These are phyloP conservation scores for Solanum clarkiae DNA, from an alignment of 257 asterid genomes.

Conservation along the genomic window DNA sequence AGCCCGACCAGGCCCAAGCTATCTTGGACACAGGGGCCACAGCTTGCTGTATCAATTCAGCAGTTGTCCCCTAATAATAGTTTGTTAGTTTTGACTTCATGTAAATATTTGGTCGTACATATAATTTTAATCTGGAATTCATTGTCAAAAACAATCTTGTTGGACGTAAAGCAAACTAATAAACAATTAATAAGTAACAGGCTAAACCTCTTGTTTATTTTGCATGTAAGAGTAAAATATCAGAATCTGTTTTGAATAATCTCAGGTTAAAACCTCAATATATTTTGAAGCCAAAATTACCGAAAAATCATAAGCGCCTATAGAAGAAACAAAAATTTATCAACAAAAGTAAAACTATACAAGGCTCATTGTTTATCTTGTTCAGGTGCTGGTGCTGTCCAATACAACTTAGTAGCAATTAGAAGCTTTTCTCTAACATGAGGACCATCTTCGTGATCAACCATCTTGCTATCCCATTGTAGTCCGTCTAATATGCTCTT, in stretches of 20 bases:
- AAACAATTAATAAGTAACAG: no score
- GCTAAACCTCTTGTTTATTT: no score
- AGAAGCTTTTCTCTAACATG: constrained; percentile 72
- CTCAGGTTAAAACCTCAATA: not conserved
- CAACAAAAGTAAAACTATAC: not conserved
- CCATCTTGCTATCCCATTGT: constrained; percentile 75
- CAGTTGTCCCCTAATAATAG: no score
- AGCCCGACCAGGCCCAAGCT: no score
- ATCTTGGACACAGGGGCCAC: no score
- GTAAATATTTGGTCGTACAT: no score
- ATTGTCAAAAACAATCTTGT: no score
- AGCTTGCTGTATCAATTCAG: no score
- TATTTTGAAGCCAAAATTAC: not conserved
- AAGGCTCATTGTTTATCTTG: constrained; percentile 9
- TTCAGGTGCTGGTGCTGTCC: constrained; percentile 60
- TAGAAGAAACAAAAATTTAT: not conserved
- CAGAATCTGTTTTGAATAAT: not conserved
- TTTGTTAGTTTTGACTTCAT: not conserved
- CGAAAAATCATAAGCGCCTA: not conserved
- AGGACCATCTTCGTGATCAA: constrained; percentile 82
- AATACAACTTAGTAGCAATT: constrained; percentile 71
- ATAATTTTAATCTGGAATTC: no score
- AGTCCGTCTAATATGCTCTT: constrained; percentile 56
- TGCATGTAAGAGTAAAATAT: not conserved
- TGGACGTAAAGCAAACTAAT: no score